Evolutionary conservation across 768 basidiomycete species (phyloP).

Genomic region (Xerocomellus amylosporus): DNA sequence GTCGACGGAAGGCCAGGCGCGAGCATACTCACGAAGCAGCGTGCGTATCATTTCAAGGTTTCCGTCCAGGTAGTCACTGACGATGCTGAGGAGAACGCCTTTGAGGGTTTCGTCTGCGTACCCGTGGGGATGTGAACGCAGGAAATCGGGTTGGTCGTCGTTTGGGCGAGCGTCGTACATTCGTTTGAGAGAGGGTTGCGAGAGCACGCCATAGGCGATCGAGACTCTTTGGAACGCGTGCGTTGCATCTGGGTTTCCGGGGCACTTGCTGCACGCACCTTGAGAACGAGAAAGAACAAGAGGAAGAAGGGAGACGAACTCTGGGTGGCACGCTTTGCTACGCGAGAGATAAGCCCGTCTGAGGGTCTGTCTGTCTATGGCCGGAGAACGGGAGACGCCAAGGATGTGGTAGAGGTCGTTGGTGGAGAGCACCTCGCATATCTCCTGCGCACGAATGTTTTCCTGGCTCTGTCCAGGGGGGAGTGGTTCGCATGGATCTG

Average conservation of each 20-base stretch:
- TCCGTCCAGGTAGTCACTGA: constrained; percentile 82
- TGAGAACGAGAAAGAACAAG: neutral
- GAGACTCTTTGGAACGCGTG: constrained; percentile 85
- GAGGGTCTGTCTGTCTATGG: constrained; percentile 59
- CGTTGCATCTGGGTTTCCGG: constrained; percentile 68
- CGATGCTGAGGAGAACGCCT: constrained; percentile 67
- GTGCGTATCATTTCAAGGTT: constrained; percentile 83
- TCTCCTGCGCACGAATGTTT: constrained; percentile 15
- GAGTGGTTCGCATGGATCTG: neutral
- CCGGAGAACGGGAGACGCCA: constrained; percentile 51
- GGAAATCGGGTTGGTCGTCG: constrained; percentile 45
- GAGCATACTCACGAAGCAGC: constrained; percentile 55
- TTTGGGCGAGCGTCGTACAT: constrained; percentile 62
- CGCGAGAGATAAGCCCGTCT: constrained; percentile 74
- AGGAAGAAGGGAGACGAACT: constrained; percentile 51
- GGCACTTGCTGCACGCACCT: constrained; percentile 65
- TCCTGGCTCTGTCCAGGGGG: constrained; percentile 9
- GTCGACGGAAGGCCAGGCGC: no score
- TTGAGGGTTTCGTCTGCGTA: constrained; percentile 79
- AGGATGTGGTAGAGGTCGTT: constrained; percentile 74
- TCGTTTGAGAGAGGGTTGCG: constrained; percentile 64
- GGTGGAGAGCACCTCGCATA: constrained; percentile 50
- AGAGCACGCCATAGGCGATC: constrained; percentile 78
- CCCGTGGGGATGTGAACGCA: constrained; percentile 48
- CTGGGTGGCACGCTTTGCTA: constrained; percentile 80